Conservation (phyloP, 2,329 filamentous ascomycete species). For the Nemania sp. region DNA sequence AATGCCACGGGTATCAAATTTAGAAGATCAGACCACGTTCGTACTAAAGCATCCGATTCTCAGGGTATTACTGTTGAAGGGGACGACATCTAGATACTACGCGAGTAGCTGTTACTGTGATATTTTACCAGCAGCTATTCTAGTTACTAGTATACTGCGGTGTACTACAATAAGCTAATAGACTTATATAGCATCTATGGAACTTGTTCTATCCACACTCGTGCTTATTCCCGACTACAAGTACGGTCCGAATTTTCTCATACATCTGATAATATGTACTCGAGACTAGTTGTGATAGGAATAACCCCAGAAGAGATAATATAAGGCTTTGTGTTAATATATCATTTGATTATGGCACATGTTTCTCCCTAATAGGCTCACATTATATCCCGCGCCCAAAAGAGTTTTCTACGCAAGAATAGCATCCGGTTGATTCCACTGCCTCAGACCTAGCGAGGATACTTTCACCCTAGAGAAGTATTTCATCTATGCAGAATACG, state of each 20-base stretch:
- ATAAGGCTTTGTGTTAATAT: no score
- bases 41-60: background rate
- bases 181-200: background rate
- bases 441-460: background rate
- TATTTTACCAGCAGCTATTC: background rate
- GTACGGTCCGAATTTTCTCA: background rate
- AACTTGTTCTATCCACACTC: background rate
- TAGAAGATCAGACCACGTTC: background rate
- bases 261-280: background rate
- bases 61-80: background rate
- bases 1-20: background rate
- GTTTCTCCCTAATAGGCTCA: background rate
- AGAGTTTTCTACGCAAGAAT: background rate
- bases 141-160: background rate
- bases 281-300: no score
- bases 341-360: background rate
- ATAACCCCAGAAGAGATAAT: no score
- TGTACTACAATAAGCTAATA: background rate
- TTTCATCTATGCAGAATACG: background rate
- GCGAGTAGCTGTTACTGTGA: background rate
- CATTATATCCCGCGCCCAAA: background rate
- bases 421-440: background rate
- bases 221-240: background rate
- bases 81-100: background rate
- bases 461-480: background rate